These are phyloP conservation scores for Coniochaeta sp. DNA, from an alignment of 2,329 filamentous ascomycete genomes.

Conservation along the genomic window DNA sequence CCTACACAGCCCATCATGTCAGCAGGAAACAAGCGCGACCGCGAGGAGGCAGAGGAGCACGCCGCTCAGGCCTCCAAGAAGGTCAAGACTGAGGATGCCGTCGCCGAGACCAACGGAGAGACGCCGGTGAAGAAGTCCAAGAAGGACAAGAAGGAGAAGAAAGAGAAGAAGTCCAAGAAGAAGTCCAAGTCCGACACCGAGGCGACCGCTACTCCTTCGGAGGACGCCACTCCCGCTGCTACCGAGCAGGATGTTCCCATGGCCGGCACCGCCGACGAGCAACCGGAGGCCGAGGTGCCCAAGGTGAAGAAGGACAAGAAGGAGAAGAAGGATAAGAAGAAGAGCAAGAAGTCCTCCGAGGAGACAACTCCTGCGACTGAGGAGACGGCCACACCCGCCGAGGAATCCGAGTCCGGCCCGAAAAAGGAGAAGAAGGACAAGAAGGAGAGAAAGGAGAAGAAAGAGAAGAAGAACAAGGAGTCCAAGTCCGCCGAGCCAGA, in stretches of 20 bases:
- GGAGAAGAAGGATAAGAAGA: conserved; percentile 26
- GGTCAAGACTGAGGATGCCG: conserved; percentile 13
- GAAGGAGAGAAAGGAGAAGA: conserved; percentile 20
- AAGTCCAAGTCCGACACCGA: no score
- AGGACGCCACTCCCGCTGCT: no score
- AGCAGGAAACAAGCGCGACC: conserved; percentile 16
- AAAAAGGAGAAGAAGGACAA: conserved; percentile 24
- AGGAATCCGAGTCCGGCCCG: not conserved
- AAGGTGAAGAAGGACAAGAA: no score
- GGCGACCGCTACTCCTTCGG: no score
- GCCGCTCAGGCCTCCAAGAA: conserved; percentile 15
- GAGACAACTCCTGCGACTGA: not conserved
- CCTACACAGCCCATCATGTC: conserved; percentile 14
- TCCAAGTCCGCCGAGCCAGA: conserved; percentile 15
- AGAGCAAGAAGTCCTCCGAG: conserved; percentile 11
- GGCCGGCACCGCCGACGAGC: no score
- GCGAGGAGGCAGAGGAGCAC: conserved; percentile 16
- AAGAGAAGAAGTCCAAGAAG: no score
- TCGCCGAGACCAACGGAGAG: conserved; percentile 15
- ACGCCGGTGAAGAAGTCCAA: conserved; percentile 10
- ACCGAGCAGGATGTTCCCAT: no score
- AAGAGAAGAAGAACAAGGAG: conserved; percentile 21
- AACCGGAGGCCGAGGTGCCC: no score
- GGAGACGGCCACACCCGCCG: not conserved
- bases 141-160: conserved; percentile 35